A percentile compares a stretch with the other conserved stretches of the same genome.
phyloP scores from a whole-genome alignment of 345 rosid genomes.

The Populus euphratica region DNA sequence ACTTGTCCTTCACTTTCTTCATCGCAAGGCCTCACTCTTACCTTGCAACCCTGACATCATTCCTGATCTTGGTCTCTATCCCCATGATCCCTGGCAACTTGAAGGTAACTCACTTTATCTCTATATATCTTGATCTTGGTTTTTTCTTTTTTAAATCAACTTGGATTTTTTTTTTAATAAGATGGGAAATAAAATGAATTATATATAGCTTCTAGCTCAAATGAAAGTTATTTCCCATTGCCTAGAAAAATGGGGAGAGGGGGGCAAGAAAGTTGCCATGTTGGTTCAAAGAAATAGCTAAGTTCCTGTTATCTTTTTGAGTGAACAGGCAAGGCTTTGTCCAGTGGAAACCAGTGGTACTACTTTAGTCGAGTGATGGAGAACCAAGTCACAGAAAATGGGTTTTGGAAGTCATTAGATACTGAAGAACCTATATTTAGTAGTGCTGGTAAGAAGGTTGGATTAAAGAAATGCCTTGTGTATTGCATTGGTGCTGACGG shows the following conservation, averaged over 20 bases:
- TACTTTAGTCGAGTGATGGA: constrained; percentile 33
- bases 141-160: neutral
- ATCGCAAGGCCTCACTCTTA: constrained; percentile 23
- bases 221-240: neutral
- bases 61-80: constrained; percentile 20
- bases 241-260: neutral
- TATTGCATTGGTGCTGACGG: constrained; percentile 22
- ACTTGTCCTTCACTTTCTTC: constrained; percentile 46
- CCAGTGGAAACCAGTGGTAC: constrained; percentile 34
- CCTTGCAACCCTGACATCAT: constrained; percentile 31
- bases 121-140: neutral
- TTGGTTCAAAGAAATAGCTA: neutral
- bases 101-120: constrained; percentile 21
- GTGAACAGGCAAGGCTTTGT: constrained; percentile 35
- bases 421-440: constrained; percentile 27
- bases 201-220: neutral
- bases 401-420: constrained; percentile 38
- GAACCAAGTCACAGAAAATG: constrained; percentile 22
- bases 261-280: neutral
- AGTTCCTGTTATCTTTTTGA: neutral
- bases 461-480: constrained; percentile 32
- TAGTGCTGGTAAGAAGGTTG: constrained; percentile 17
- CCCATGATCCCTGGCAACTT: constrained; percentile 41
- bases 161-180: neutral
- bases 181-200: too few species aligned